phyloP scores from a whole-genome alignment of 305 asterid genomes.

The Fraxinus ornus region DNA sequence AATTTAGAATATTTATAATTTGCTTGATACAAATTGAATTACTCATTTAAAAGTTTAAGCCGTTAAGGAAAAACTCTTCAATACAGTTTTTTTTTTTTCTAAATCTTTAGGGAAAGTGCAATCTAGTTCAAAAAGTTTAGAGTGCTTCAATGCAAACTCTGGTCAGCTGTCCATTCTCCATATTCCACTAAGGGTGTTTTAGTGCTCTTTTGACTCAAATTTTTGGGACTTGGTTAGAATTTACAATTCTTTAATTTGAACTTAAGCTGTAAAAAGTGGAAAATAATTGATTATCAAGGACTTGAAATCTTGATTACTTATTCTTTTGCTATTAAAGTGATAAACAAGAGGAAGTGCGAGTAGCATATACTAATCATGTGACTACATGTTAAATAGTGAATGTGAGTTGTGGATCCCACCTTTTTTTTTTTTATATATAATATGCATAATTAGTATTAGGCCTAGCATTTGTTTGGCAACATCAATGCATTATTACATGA shows the following conservation, averaged over 20 bases:
- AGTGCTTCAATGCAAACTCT: neutral
- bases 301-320: neutral
- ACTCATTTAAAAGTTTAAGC: neutral
- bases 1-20: neutral
- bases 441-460: slow-evolving; percentile 8
- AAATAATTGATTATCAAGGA: slow-evolving; percentile 28
- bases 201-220: neutral
- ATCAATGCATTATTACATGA: slow-evolving; percentile 18
- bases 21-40: neutral
- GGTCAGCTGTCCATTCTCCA: neutral
- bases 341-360: neutral
- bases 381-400: slow-evolving; percentile 44
- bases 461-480: slow-evolving; percentile 30
- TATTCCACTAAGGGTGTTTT: neutral
- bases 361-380: slow-evolving; percentile 55
- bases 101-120: neutral
- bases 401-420: slow-evolving; percentile 43
- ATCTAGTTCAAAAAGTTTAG: neutral
- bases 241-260: slow-evolving; percentile 58
- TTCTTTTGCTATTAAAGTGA: slow-evolving; percentile 11
- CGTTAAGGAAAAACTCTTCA: neutral
- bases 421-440: slow-evolving; percentile 27
- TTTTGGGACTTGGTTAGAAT: slow-evolving; percentile 24
- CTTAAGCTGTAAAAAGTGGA: slow-evolving; percentile 53
- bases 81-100: neutral